These are phyloP conservation scores for Pleurotus pulmonarius DNA, from an alignment of 768 basidiomycete genomes.

Conservation along the genomic window DNA sequence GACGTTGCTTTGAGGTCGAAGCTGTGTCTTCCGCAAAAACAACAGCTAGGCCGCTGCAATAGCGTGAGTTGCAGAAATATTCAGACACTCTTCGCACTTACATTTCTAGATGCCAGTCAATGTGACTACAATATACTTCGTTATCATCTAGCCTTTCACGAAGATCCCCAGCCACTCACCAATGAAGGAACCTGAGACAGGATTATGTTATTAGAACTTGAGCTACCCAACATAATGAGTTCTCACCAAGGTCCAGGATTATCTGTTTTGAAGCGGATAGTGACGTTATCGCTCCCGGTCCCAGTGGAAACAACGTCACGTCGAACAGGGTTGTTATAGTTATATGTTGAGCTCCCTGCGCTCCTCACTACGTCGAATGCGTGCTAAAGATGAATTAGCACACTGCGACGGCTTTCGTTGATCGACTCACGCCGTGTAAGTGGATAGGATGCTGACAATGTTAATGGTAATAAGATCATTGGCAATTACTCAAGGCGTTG, in stretches of 20 bases:
- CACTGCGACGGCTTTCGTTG: background rate
- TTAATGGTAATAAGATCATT: too few relatives aligned
- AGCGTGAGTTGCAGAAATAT: too few relatives aligned
- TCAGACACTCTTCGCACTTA: too few relatives aligned
- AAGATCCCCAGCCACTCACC: too few relatives aligned
- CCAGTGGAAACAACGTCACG: constrained; percentile 44
- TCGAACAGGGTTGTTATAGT: constrained; percentile 49
- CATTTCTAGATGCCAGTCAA: constrained; percentile 37
- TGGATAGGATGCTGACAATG: constrained; percentile 41
- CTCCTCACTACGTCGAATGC: constrained; percentile 41
- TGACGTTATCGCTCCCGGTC: constrained; percentile 27
- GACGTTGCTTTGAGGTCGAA: background rate
- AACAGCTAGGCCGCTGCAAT: constrained; percentile 26
- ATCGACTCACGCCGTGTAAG: constrained; percentile 28
- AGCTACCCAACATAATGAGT: too few relatives aligned
- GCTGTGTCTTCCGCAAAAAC: constrained; percentile 29
- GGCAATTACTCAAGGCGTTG: too few relatives aligned
- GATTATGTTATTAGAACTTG: background rate
- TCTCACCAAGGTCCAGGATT: constrained; percentile 45
- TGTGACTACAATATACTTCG: constrained; percentile 24
- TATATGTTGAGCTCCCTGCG: constrained; percentile 31
- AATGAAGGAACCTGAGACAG: constrained; percentile 26
- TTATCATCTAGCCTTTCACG: background rate
- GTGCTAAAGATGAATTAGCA: constrained; percentile 25
- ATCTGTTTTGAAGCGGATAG: constrained; percentile 47